These are phyloP conservation scores for Dianthus caryophyllus DNA, from an alignment of 148 eudicot genomes.

Conservation along the genomic window DNA sequence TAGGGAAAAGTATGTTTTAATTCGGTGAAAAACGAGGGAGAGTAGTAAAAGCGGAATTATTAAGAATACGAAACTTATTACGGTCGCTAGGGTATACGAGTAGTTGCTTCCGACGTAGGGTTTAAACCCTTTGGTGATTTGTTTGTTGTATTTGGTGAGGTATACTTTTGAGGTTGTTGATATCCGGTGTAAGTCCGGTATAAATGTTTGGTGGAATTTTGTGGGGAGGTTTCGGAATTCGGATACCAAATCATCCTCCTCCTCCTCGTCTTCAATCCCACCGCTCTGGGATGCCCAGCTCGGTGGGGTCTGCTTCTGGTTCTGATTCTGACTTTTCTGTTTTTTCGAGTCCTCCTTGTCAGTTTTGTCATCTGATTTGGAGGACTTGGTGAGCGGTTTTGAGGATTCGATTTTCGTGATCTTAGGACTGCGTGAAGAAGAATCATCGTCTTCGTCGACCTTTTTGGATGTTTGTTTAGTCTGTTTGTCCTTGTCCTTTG, in stretches of 20 bases:
- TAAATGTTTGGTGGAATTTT: constrained; percentile 64
- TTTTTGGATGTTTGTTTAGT: constrained; percentile 22
- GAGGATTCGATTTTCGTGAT: constrained; percentile 46
- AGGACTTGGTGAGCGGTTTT: constrained; percentile 34
- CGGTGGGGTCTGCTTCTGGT: constrained; percentile 17
- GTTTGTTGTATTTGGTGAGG: constrained; percentile 50
- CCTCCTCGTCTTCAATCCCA: constrained; percentile 37
- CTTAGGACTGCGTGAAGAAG: constrained; percentile 19
- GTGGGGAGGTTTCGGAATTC: constrained; percentile 67
- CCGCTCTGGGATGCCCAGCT: constrained; percentile 35
- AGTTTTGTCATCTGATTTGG: background rate
- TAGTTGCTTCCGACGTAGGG: constrained; percentile 70
- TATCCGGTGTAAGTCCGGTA: constrained; percentile 75
- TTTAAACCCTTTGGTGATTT: constrained; percentile 60
- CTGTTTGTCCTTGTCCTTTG: constrained; percentile 39
- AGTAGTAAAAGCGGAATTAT: constrained; percentile 64
- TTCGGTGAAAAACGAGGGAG: constrained; percentile 56
- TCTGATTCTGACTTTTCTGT: constrained; percentile 10
- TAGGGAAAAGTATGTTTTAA: constrained; percentile 71
- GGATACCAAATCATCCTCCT: constrained; percentile 53
- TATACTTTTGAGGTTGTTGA: constrained; percentile 62
- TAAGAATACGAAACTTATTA: constrained; percentile 53
- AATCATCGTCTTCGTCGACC: constrained; percentile 12
- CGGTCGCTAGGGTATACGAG: constrained; percentile 52
- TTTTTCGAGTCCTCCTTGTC: background rate